A percentile compares a stretch with the other conserved stretches of the same genome.
phyloP scores from a whole-genome alignment of 352 stramenopile species.

The Phytophthora ramorum region DNA sequence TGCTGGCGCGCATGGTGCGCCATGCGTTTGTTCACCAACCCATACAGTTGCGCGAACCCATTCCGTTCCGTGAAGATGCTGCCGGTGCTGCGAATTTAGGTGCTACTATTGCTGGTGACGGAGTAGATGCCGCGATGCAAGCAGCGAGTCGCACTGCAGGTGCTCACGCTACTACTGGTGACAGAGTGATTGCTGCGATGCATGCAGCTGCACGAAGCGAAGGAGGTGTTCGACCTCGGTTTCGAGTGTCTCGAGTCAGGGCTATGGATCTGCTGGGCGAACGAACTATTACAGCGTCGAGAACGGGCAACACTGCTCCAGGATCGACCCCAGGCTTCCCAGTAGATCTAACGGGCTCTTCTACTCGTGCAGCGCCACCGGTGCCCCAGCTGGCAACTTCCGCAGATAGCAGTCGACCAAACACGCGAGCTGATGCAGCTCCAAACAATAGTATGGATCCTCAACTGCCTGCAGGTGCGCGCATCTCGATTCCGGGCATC shows the following conservation, averaged over 20 bases:
- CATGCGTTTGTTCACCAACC: conserved; percentile 61
- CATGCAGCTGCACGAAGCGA: conserved; percentile 6
- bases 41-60: conserved; percentile 30
- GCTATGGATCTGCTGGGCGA: conserved; percentile 13
- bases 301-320: not conserved
- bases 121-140: conserved; percentile 9
- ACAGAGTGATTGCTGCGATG: conserved; percentile 17
- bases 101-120: not conserved
- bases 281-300: not conserved
- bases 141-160: not conserved
- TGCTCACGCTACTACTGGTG: not conserved
- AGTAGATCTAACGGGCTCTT: conserved; percentile 20
- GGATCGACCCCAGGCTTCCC: conserved; percentile 28
- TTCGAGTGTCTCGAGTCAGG: conserved; percentile 33
- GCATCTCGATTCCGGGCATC: conserved; percentile 46
- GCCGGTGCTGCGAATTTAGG: not conserved
- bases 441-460: conserved; percentile 5
- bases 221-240: conserved; percentile 15
- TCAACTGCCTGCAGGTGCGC: conserved; percentile 18
- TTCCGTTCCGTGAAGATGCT: conserved; percentile 18
- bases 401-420: conserved; percentile 5
- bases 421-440: not conserved
- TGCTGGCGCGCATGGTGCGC: conserved; percentile 56
- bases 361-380: not conserved
- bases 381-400: conserved; percentile 1